A percentile compares a stretch with the other conserved stretches of the same genome.
phyloP scores from a whole-genome alignment of 2,329 filamentous ascomycete genomes.

The Ceratocystis variospora region DNA sequence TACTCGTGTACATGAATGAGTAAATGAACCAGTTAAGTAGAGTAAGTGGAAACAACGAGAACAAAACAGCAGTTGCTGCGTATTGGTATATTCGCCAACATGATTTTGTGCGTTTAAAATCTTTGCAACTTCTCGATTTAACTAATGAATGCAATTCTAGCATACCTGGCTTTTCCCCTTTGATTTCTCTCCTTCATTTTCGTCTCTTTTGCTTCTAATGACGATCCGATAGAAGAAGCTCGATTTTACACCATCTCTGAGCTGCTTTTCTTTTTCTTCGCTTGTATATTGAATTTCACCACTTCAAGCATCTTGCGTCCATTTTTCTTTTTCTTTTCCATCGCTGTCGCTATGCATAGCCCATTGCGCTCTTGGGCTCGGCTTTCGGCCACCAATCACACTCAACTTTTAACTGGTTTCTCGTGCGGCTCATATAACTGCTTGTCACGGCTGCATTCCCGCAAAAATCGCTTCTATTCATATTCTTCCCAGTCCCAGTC shows the following conservation, averaged over 20 bases:
- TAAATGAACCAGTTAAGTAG: too few relatives aligned
- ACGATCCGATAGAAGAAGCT: not conserved
- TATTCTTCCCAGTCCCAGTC: not conserved
- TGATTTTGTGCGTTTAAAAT: conserved; percentile 3
- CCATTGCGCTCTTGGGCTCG: conserved; percentile 16
- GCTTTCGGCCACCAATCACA: conserved; percentile 9
- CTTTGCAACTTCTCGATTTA: not conserved
- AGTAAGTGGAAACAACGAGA: not conserved
- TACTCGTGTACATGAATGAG: too few relatives aligned
- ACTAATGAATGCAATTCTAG: not conserved
- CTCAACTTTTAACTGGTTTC: not conserved
- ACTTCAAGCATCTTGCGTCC: not conserved
- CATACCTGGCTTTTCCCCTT: not conserved
- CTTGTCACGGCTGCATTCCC: not conserved
- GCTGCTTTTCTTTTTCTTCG: not conserved
- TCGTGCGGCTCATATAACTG: not conserved
- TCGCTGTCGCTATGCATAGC: conserved; percentile 10
- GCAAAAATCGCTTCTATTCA: conserved; percentile 13
- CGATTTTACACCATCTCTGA: not conserved
- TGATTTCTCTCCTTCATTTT: conserved; percentile 4
- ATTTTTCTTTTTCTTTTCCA: not conserved
- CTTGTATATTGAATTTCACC: not conserved
- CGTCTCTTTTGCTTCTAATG: not conserved
- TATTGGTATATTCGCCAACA: not conserved
- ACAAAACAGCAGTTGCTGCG: not conserved